phyloP scores from a whole-genome alignment of 2,329 filamentous ascomycete species.

The Aspergillus sp. region DNA sequence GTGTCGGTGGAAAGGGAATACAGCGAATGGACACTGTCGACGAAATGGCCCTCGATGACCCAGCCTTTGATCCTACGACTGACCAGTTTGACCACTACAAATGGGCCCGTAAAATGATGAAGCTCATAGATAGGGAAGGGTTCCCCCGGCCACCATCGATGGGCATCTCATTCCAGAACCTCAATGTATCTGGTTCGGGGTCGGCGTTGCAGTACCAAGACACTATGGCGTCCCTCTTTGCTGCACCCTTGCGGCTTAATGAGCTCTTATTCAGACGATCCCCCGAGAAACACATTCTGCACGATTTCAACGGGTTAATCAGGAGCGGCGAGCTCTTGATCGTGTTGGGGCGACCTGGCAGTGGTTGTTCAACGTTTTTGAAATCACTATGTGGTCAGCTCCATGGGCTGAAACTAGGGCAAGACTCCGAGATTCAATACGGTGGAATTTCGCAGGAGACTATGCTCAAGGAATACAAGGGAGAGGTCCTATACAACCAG shows the following conservation, averaged over 20 bases:
- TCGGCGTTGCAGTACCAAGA: slow-evolving; percentile 67
- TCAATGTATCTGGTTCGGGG: slow-evolving; percentile 67
- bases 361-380: slow-evolving; percentile 73
- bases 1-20: slow-evolving; percentile 18
- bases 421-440: slow-evolving; percentile 75
- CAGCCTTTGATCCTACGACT: slow-evolving; percentile 53
- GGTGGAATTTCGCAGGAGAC: slow-evolving; percentile 64
- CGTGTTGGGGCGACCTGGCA: slow-evolving; percentile 42
- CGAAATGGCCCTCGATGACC: slow-evolving; percentile 46
- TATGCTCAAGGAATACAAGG: slow-evolving; percentile 64
- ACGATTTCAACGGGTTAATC: slow-evolving; percentile 54
- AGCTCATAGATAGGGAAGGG: slow-evolving; percentile 55
- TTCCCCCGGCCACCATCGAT: slow-evolving; percentile 52
- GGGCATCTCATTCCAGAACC: slow-evolving; percentile 63
- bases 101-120: slow-evolving; percentile 52
- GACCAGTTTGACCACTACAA: slow-evolving; percentile 56
- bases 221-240: slow-evolving; percentile 61
- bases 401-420: slow-evolving; percentile 71
- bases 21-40: slow-evolving; percentile 35
- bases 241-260: slow-evolving; percentile 57
- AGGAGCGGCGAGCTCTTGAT: slow-evolving; percentile 49
- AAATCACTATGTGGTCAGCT: slow-evolving; percentile 82
- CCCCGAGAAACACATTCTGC: slow-evolving; percentile 56
- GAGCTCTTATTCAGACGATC: slow-evolving; percentile 53
- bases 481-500: slow-evolving; percentile 41